Conservation (phyloP, 2,329 filamentous ascomycete genomes). For the Colletotrichum caudatum region DNA sequence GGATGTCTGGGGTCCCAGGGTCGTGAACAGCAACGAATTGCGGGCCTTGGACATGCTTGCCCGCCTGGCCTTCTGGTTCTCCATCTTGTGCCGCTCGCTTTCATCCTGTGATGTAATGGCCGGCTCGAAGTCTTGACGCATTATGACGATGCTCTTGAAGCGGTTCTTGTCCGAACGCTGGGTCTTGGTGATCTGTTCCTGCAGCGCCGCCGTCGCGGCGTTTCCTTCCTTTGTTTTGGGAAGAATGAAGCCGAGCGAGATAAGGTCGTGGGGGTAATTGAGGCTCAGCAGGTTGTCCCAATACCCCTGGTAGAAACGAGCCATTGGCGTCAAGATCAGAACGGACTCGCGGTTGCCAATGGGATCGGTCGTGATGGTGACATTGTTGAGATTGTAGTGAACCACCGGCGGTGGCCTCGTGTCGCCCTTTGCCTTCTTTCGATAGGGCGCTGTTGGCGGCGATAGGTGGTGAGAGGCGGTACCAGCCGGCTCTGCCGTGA, state of each 20-base stretch:
- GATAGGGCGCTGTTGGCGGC: slow-evolving; percentile 58
- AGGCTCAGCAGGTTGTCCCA: slow-evolving; percentile 93
- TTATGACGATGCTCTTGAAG: slow-evolving; percentile 93
- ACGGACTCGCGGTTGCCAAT: slow-evolving; percentile 85
- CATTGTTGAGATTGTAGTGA: slow-evolving; percentile 94
- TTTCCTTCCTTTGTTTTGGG: slow-evolving; percentile 95
- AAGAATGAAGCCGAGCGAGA: slow-evolving; percentile 95
- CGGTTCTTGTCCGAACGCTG: slow-evolving; percentile 85
- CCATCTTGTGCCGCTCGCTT: slow-evolving; percentile 89
- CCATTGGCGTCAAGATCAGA: slow-evolving; percentile 92
- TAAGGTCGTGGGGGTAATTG: slow-evolving; percentile 91
- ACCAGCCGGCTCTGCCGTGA: slow-evolving; percentile 60
- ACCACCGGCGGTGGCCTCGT: slow-evolving; percentile 83
- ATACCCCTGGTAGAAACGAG: slow-evolving; percentile 92
- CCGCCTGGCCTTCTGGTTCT: slow-evolving; percentile 87
- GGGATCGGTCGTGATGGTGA: slow-evolving; percentile 84
- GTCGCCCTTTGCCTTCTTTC: slow-evolving; percentile 64
- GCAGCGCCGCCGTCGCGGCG: slow-evolving; percentile 82
- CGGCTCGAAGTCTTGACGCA: slow-evolving; percentile 93
- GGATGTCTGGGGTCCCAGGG: slow-evolving; percentile 87
- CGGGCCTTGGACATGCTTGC: slow-evolving; percentile 93
- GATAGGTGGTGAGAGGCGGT: slow-evolving; percentile 58
- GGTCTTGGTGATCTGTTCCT: slow-evolving; percentile 86
- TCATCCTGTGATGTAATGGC: slow-evolving; percentile 86
- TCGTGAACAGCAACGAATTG: slow-evolving; percentile 96